phyloP scores from a whole-genome alignment of 148 eudicot genomes.

The Vaccinium myrtillus region DNA sequence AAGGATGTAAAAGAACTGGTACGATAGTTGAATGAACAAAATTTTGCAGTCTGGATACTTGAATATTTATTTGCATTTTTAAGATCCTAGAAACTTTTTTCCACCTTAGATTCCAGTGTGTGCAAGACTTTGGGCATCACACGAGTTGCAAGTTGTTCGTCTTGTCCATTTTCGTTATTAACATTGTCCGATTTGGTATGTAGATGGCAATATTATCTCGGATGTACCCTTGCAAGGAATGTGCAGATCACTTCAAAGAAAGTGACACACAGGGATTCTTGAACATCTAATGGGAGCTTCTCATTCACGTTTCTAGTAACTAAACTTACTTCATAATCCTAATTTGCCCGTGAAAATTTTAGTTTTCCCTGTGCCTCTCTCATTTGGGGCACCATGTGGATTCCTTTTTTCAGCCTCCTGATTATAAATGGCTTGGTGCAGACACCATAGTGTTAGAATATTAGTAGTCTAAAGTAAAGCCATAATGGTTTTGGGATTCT shows the following conservation, averaged over 20 bases:
- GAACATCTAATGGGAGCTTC: background rate
- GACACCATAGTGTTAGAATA: background rate
- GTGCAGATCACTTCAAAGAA: slow-evolving; percentile 7
- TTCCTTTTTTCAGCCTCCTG: background rate
- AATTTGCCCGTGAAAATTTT: background rate
- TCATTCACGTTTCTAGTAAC: background rate
- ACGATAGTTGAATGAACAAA: background rate
- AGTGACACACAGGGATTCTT: background rate
- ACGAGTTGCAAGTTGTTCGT: background rate
- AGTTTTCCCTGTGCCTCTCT: background rate
- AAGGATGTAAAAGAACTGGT: slow-evolving; percentile 97
- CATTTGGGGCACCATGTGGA: background rate
- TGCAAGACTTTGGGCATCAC: background rate
- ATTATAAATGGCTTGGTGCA: background rate
- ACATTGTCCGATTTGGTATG: background rate
- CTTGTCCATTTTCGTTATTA: background rate
- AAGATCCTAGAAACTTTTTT: background rate
- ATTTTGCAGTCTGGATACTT: background rate
- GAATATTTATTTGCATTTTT: background rate
- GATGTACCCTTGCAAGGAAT: slow-evolving; percentile 9
- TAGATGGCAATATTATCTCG: slow-evolving; percentile 1
- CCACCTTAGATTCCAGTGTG: background rate
- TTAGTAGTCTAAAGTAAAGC: background rate
- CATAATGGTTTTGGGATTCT: background rate
- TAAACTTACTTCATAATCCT: background rate